Conservation (phyloP, 257 asterid species). For the Solanum commersonii region DNA sequence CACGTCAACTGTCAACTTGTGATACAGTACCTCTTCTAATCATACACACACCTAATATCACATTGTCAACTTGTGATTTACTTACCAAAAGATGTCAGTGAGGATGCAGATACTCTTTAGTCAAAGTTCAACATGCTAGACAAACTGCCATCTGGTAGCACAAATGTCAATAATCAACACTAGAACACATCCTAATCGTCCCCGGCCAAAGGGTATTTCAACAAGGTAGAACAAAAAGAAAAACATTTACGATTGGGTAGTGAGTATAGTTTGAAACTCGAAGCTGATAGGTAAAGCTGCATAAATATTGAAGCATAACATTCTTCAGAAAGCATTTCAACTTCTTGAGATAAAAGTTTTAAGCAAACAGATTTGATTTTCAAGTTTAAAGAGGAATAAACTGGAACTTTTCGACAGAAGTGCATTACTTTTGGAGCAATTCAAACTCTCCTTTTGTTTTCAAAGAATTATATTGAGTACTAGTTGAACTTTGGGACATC, state of each 20-base stretch:
- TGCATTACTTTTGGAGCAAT: neutral
- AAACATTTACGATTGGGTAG: constrained; percentile 24
- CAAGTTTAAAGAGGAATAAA: neutral
- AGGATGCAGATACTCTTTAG: neutral
- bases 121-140: neutral
- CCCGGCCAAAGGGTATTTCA: neutral
- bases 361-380: neutral
- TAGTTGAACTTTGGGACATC: neutral
- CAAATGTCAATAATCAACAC: neutral
- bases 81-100: no score
- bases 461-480: neutral
- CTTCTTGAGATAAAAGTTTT: neutral
- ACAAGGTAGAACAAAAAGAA: neutral
- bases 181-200: neutral
- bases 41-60: no score
- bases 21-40: neutral
- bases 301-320: neutral
- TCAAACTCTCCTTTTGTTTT: neutral
- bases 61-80: no score
- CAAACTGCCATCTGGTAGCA: neutral
- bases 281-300: constrained; percentile 66
- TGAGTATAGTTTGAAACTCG: constrained; percentile 71
- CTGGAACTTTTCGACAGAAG: neutral
- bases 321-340: neutral
- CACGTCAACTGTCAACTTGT: no score